These are phyloP conservation scores for Sporothrix luriei DNA, from an alignment of 2,329 filamentous ascomycete species.

Conservation along the genomic window DNA sequence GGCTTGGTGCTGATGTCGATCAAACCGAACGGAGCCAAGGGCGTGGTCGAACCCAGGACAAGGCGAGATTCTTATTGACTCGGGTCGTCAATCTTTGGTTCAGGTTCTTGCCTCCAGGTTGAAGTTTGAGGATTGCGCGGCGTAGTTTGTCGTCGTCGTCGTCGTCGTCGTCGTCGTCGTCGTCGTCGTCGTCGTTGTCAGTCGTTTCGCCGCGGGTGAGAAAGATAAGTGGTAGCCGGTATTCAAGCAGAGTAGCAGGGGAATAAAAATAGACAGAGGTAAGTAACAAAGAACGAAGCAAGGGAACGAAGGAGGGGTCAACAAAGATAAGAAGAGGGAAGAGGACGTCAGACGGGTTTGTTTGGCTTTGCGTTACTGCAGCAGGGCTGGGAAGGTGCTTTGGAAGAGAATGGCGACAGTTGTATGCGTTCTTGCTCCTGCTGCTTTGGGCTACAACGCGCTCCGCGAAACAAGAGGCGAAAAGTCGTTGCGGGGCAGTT, in stretches of 20 bases:
- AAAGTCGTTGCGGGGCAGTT: constrained; percentile 15
- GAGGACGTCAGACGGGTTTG: not conserved
- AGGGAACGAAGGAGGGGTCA: not conserved
- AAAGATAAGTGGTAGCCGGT: not conserved
- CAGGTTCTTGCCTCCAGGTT: not conserved
- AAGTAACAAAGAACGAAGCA: not conserved
- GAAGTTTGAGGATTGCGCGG: not conserved
- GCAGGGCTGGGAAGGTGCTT: not conserved
- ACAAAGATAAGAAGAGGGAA: not conserved
- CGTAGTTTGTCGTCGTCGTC: not conserved
- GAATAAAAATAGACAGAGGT: not conserved
- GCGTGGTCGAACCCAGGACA: not conserved
- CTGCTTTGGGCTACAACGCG: constrained; percentile 2
- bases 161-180: constrained; percentile 8
- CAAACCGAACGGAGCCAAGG: constrained; percentile 14
- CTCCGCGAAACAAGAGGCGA: not conserved
- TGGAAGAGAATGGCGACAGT: not conserved
- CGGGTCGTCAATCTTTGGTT: not conserved
- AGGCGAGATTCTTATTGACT: not conserved
- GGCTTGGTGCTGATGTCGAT: not conserved
- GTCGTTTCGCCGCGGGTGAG: not conserved
- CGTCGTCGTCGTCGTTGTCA: too few species aligned
- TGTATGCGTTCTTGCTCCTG: not conserved
- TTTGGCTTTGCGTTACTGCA: not conserved
- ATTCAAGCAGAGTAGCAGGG: not conserved